phyloP scores from a whole-genome alignment of 331 rosid species.

The Prunus yedoensis region DNA sequence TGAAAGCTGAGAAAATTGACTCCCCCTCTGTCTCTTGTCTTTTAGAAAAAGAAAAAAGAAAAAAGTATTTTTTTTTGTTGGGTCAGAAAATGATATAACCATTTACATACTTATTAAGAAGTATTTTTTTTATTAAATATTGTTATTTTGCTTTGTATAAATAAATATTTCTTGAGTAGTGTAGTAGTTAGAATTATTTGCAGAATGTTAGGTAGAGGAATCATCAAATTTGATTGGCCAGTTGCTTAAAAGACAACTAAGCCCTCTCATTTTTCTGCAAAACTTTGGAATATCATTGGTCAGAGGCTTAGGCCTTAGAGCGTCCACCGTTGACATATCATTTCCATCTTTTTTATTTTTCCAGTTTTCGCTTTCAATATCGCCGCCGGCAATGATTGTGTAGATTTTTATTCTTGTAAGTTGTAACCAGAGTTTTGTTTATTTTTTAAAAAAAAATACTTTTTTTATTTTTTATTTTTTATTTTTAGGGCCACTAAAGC shows the following conservation, averaged over 20 bases:
- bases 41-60: background rate
- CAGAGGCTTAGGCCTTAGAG: background rate
- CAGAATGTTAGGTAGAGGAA: background rate
- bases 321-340: background rate
- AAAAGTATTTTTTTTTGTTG: background rate
- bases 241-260: background rate
- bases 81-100: too few relatives aligned
- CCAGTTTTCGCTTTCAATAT: background rate
- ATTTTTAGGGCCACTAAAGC: too few relatives aligned
- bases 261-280: conserved; percentile 15
- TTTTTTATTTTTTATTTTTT: too few relatives aligned
- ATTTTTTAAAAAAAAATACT: background rate
- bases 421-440: background rate
- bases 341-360: background rate
- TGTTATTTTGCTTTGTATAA: too few relatives aligned
- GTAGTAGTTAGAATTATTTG: background rate
- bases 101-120: background rate
- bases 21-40: conserved; percentile 2
- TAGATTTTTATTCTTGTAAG: background rate
- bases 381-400: background rate
- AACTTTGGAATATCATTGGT: conserved; percentile 7
- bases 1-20: conserved; percentile 38
- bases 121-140: too few relatives aligned
- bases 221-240: background rate
- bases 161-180: too few relatives aligned